Evolutionary conservation across 2,329 filamentous ascomycete species (phyloP).

Genomic region (Colletotrichum viniferum): DNA sequence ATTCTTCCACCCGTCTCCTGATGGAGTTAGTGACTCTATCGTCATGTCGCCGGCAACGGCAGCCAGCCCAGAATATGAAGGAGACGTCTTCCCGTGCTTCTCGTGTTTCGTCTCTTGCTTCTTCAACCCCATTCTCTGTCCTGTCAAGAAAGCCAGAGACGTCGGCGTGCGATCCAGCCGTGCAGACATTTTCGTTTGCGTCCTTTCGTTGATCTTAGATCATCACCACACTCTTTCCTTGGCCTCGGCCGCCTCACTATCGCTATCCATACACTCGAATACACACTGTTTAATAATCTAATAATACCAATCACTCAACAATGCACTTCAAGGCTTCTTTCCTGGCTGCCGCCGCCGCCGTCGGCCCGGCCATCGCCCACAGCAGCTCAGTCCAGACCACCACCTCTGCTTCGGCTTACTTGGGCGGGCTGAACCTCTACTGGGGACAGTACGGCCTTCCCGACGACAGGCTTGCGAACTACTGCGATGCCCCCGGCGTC

Average conservation of each 20-base stretch:
- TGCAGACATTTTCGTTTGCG: conserved; percentile 28
- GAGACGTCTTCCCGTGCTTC: neutral
- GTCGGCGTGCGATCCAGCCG: conserved; percentile 8
- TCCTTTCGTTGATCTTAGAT: conserved; percentile 38
- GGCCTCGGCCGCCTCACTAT: conserved; percentile 39
- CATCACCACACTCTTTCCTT: conserved; percentile 34
- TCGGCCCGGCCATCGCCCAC: conserved; percentile 19
- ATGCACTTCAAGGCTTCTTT: conserved; percentile 30
- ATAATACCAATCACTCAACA: neutral
- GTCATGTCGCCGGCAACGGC: neutral
- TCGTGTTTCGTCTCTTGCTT: neutral
- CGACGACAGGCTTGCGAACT: conserved; percentile 32
- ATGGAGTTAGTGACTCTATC: conserved; percentile 6
- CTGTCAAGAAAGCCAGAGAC: conserved; percentile 20
- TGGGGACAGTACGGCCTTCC: conserved; percentile 40
- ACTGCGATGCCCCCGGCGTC: conserved; percentile 39
- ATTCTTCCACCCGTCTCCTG: neutral
- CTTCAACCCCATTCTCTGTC: conserved; percentile 1
- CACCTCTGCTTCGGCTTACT: neutral
- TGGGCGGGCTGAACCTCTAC: conserved; percentile 42
- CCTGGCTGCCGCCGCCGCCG: conserved; percentile 27
- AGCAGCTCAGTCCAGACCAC: neutral
- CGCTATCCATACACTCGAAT: conserved; percentile 13
- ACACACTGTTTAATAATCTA: conserved; percentile 17
- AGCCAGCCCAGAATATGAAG: neutral